Base-by-base conservation (phyloP, 352 stramenopile genomes). In the Elongisporangium anandrum region DNA sequence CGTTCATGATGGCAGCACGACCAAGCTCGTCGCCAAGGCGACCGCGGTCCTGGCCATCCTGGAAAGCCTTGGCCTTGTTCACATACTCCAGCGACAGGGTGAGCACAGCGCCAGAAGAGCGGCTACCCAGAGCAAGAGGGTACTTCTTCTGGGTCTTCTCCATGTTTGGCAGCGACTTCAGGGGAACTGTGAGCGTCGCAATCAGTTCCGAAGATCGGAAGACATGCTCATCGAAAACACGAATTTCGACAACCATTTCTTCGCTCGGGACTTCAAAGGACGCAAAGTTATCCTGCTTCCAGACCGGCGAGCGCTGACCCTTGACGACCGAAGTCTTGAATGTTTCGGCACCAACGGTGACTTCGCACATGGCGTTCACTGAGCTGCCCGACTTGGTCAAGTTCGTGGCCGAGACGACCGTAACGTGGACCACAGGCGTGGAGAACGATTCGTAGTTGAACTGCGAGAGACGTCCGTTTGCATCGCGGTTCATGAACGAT, bases 381-480 rank as follows among this genome's bases (percentile, higher is more conserved):
- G 77, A 77, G 39, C 81, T 86, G 24, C 80, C 80, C 15, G 78
- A 72, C 61, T 91, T 92, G 10, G 83, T 79, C 57, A 94, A 57
- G 56, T 94, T 94, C 16, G 83, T 92, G 12, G 83, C 85, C 16
- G 85, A 93, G 29, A 94, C 54, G 22, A 94, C 83, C n/a, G 69
- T 72, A 50, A 90, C 79, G 67, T 94, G 85, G 23, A 94, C 59
- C 17, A 93, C 82, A 23, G 85, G 85, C 5, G 81, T 91, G 16
- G 81, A 81, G 59, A 94, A 94, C 22, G 79, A 72, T 29, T 92
- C 83, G 56, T 92, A 94, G 60, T 92, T 92, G 63, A 94, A 94
- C 50, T 94, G 85, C 10, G 85, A 94, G 26, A 94, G 61, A 57
- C 85, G 82, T 21, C 85, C 82, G 54, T 69, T 75, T 21, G 74